Evolutionary conservation across 2,329 filamentous ascomycete species (phyloP).

Genomic region (Ophiostoma himal-ulmi): DNA sequence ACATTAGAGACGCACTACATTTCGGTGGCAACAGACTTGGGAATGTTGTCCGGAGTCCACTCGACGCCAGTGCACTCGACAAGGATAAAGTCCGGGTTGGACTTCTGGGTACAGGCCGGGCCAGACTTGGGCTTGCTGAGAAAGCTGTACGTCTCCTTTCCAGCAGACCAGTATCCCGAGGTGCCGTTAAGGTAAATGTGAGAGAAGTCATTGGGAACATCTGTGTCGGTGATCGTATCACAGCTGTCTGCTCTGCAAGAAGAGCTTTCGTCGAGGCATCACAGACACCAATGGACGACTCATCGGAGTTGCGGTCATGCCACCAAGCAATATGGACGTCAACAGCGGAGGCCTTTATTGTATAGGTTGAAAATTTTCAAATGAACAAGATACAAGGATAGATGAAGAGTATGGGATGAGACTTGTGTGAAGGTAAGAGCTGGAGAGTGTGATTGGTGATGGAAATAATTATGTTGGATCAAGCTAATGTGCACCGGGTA

Average conservation of each 20-base stretch:
- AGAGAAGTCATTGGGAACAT: background rate
- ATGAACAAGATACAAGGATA: background rate
- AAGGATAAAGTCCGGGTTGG: background rate
- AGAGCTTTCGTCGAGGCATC: background rate
- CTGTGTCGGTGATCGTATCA: background rate
- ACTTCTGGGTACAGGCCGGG: background rate
- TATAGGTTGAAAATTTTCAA: background rate
- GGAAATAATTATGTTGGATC: background rate
- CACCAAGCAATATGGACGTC: background rate
- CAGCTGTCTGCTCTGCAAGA: background rate
- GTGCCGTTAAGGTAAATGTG: background rate
- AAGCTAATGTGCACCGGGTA: background rate
- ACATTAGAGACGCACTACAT: background rate
- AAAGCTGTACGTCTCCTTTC: background rate
- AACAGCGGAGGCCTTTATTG: background rate
- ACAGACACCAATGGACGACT: background rate
- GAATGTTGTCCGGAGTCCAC: background rate
- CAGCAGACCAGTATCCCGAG: background rate
- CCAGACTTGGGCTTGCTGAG: background rate
- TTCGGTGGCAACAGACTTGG: background rate
- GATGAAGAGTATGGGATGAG: background rate
- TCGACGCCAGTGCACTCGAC: background rate
- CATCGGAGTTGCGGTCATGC: background rate
- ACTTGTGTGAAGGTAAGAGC: background rate
- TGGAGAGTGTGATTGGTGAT: background rate